Percentiles rank a stretch among this genome's conserved stretches.
Evolutionary conservation across 768 basidiomycete species (phyloP).

Genomic region (Amanita fuliginea): DNA sequence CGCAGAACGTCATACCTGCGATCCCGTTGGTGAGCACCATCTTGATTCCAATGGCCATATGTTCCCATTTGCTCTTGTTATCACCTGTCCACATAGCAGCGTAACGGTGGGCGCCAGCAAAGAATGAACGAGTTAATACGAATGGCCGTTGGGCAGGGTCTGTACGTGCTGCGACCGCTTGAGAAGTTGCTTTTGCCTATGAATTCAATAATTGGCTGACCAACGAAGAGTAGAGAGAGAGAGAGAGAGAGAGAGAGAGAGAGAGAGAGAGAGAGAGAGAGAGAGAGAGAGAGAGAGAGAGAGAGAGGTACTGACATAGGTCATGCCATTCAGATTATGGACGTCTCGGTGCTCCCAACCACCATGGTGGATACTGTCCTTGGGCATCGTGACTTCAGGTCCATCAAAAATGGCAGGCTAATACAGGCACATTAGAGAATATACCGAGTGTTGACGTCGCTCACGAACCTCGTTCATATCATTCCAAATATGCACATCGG

Average conservation of each 20-base stretch:
- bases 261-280: not conserved
- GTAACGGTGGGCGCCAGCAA: constrained; percentile 88
- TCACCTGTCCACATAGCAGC: constrained; percentile 99
- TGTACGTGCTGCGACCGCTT: constrained; percentile 73
- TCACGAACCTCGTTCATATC: constrained; percentile 92
- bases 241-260: not conserved
- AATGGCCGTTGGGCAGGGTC: constrained; percentile 78
- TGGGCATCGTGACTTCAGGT: constrained; percentile 78
- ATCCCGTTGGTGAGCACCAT: constrained; percentile 88
- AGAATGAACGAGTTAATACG: constrained; percentile 93
- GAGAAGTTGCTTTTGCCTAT: constrained; percentile 75
- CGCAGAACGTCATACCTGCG: constrained; percentile 84
- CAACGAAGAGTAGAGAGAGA: not conserved
- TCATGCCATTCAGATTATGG: constrained; percentile 97
- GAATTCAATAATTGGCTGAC: not conserved
- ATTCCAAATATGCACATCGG: constrained; percentile 91
- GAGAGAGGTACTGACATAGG: constrained; percentile 43
- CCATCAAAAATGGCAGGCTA: constrained; percentile 97
- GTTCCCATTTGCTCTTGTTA: constrained; percentile 95
- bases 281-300: too few relatives aligned
- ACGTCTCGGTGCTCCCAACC: constrained; percentile 98
- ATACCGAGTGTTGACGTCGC: not conserved
- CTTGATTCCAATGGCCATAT: constrained; percentile 87
- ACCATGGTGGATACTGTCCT: constrained; percentile 67
- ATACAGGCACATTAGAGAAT: not conserved